Evolutionary conservation across 768 basidiomycete species (phyloP), one percentile per base, ranked within the genome.

Genomic region (Auricularia sp.): DNA sequence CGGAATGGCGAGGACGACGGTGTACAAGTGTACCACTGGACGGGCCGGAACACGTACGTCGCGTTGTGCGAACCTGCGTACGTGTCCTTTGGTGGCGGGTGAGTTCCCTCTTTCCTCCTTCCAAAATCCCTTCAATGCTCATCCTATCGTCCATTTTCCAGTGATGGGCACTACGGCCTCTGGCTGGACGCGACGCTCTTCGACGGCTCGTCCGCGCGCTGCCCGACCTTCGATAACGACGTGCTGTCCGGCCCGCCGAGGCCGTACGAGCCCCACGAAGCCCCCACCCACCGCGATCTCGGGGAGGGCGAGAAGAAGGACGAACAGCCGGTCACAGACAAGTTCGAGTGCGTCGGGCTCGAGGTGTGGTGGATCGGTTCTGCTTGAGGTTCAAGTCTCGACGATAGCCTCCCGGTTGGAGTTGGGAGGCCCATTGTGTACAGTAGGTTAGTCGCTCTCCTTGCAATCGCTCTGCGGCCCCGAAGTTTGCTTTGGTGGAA

Each of bases 341-440:
- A 78, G n/a, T 98, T 98, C 68, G 93, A 96, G 71, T 93, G 93
- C 73, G 87, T 96, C 0, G 93, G 89, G 14, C 73, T 98, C 63
- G 95, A 98, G 71, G 91, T 94, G 0, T 97, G 95, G 95, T 87
- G 84, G 3, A 77, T 93, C 53, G 87, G 86, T 18, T 10, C 47
- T 10, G 39, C 39, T 7, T 42, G 39, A 42, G 29, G 29, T 29
- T 29, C 29, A 29, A 29, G 29, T 29, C 29, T 29, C 29, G 29
- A 29, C 29, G 29, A 29, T 29, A 29, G 0, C 29, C 29, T 29
- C 29, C 29, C 29, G 29, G 29, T 29, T 29, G 29, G 29, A 29
- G 29, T 29, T 2, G 29, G 29, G 29, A 23, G 29, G 29, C 29
- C 29, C 29, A 29, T 29, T 29, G 29, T 29, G 29, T 29, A 29